Evolutionary conservation across 371 early-diverging fungal species (phyloP), one percentile per base, ranked within the genome.

Genomic region (Mucor ambiguus): DNA sequence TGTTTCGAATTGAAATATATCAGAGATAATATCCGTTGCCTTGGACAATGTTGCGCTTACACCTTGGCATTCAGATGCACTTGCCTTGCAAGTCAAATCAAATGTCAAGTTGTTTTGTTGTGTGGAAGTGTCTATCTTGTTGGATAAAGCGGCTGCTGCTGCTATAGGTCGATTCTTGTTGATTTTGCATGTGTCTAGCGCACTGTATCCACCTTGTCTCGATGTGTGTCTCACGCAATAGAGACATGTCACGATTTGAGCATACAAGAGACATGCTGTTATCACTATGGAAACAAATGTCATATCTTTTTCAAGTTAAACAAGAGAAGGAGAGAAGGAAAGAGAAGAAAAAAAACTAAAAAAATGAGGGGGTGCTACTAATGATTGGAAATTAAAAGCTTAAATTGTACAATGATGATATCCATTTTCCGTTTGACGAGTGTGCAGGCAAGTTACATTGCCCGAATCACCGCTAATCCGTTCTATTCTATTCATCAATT

Each of bases 1-100:
- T 32, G 69, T 63, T 41, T 73, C 74, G 41, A 90, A 68, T 11
- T 58, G 58, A 49, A 87, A 63, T 10, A 68, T 63, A 22, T 76
- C 72, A 4, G 80, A 64, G 20, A 87, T 70, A 30, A 81, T 71
- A 9, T 70, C 65, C 8, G 60, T 55, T 63, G 72, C 67, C 60
- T 62, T 62, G 24, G 61, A 9, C 16, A 70, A 43, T 10, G 73
- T 72, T 29, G 64, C 41, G 14, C 26, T 48, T 10, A 66, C 73
- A 33, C 60, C 57, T 22, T 35, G 33, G 32, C 74, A 74, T 16
- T 61, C 61, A 33, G 41, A 24, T 3, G 44, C 6, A 35, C 52
- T 46, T 8, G 55, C 62, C 26, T 35, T 29, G 29, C 72, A 66
- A 16, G 10, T 59, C 29, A 74, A 37, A n/a, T 68, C 66, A 60